phyloP scores from a whole-genome alignment of 116 monocot species.

The Dioscorea cayenensis region DNA sequence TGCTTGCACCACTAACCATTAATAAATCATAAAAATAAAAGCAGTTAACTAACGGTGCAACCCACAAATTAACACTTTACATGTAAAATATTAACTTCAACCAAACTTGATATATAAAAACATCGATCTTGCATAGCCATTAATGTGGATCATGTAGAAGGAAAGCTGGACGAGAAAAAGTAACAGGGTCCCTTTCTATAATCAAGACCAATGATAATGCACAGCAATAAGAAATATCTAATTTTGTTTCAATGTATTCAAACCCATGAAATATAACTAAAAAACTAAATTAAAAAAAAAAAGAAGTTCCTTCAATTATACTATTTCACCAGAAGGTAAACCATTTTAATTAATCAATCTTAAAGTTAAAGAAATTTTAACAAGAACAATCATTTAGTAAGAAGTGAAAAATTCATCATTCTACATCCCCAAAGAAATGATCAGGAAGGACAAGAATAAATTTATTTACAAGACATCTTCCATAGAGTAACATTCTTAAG shows the following conservation, averaged over 20 bases:
- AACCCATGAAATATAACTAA: too few species aligned
- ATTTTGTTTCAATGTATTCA: too few species aligned
- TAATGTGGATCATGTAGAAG: neutral
- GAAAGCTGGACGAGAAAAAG: neutral
- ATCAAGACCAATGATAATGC: too few species aligned
- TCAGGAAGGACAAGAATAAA: neutral
- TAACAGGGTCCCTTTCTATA: neutral
- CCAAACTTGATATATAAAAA: neutral
- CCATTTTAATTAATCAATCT: too few species aligned
- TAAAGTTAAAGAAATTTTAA: neutral
- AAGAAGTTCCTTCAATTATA: too few species aligned
- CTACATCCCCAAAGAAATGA: neutral
- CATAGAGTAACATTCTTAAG: neutral
- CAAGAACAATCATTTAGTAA: neutral
- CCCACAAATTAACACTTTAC: neutral
- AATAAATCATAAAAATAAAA: neutral
- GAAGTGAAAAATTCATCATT: neutral
- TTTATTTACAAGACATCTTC: neutral
- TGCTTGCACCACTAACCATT: neutral
- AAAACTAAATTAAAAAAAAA: too few species aligned
- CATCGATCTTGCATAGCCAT: neutral
- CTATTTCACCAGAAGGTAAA: too few species aligned
- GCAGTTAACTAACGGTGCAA: neutral
- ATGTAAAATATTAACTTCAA: too few species aligned
- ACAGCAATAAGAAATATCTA: too few species aligned